These are phyloP conservation scores for Berberis thunbergii DNA, from an alignment of 164 flowering plant species.

Conservation along the genomic window DNA sequence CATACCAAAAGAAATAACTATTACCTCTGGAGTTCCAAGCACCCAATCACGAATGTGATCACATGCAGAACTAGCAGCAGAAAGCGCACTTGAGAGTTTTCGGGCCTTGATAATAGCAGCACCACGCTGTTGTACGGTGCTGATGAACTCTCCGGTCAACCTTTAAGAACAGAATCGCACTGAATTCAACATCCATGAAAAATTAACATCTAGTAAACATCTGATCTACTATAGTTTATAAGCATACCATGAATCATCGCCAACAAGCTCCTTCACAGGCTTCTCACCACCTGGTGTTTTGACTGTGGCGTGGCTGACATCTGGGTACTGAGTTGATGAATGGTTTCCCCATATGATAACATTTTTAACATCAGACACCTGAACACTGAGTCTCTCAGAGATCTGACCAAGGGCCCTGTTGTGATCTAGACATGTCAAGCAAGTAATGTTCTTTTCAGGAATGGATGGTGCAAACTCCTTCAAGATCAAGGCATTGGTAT, in stretches of 20 bases:
- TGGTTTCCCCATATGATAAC: constrained; percentile 97
- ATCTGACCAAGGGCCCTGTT: constrained; percentile 98
- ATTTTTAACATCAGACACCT: constrained; percentile 88
- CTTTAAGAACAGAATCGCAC: constrained; percentile 21
- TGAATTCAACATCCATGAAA: background rate
- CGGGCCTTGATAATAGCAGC: constrained; percentile 98
- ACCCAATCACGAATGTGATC: constrained; percentile 99
- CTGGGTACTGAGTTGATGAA: constrained; percentile 80
- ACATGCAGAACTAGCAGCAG: constrained; percentile 99
- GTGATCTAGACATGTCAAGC: constrained; percentile 90
- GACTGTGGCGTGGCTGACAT: constrained; percentile 59
- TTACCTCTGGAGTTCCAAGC: constrained; percentile 96
- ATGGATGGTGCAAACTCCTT: constrained; percentile 81
- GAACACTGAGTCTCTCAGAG: constrained; percentile 87
- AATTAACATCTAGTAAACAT: background rate
- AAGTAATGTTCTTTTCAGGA: constrained; percentile 70
- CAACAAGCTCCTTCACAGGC: constrained; percentile 76
- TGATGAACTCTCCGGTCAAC: constrained; percentile 84
- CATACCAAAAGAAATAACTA: too few species aligned
- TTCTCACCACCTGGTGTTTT: constrained; percentile 74
- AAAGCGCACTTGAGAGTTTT: constrained; percentile 96
- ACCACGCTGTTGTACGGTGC: constrained; percentile 96
- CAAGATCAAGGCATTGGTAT: constrained; percentile 96
- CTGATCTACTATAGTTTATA: too few species aligned
- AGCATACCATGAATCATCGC: constrained; percentile 80